A percentile compares a stretch with the other conserved stretches of the same genome.
Conservation (phyloP, 1,284 basidiomycete genomes). For the Pseudomicrostroma phylloplanum region DNA sequence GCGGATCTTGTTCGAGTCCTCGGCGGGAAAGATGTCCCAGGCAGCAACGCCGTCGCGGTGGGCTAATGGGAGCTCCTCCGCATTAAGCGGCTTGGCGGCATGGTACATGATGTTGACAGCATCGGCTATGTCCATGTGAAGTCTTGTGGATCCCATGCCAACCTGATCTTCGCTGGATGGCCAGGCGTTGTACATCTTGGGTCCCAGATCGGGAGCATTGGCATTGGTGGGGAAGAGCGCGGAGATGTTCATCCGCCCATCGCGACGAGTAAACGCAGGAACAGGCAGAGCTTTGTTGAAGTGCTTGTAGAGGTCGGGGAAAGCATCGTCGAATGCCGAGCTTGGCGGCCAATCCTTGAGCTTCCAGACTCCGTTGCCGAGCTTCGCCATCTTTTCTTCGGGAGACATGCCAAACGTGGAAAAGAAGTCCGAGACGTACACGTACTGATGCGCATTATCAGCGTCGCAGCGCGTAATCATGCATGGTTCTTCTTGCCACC, state of each 20-base stretch:
- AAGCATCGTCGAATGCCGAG: conserved; percentile 71
- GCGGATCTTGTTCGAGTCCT: conserved; percentile 73
- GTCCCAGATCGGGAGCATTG: conserved; percentile 78
- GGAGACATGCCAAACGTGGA: conserved; percentile 65
- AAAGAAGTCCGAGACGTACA: conserved; percentile 69
- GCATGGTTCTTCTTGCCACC: conserved; percentile 58
- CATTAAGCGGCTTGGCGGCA: conserved; percentile 17
- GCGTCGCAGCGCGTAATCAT: conserved; percentile 54
- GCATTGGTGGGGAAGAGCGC: conserved; percentile 75
- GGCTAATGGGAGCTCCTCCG: neutral
- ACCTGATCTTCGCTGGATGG: conserved; percentile 52
- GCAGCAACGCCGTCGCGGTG: conserved; percentile 60
- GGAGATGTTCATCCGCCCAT: conserved; percentile 79
- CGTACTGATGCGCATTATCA: neutral
- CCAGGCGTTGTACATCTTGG: conserved; percentile 57
- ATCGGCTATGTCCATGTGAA: conserved; percentile 96
- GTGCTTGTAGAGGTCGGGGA: conserved; percentile 81
- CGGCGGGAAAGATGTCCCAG: conserved; percentile 82
- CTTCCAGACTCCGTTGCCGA: conserved; percentile 59
- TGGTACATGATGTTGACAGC: conserved; percentile 74
- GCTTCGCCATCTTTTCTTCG: conserved; percentile 53
- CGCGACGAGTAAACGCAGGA: conserved; percentile 77
- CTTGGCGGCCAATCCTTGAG: conserved; percentile 92
- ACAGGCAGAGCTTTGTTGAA: conserved; percentile 76
- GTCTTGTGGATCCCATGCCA: conserved; percentile 72